phyloP scores from a whole-genome alignment of 192 early-diverging fungal species.

The Dissophora globulifera region DNA sequence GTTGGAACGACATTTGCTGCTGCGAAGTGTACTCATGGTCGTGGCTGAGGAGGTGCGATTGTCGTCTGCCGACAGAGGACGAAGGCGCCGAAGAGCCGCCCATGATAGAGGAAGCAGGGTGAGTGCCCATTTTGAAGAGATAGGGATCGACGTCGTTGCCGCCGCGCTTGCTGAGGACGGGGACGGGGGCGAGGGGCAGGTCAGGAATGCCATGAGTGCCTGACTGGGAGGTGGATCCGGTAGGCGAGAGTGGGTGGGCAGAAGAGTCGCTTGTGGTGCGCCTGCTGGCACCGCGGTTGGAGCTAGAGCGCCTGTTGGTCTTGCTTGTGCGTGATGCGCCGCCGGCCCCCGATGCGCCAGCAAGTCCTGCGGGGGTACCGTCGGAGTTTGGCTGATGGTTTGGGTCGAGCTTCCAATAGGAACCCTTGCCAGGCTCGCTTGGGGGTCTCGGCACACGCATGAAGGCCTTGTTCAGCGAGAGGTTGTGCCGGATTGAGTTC shows the following conservation, averaged over 20 bases:
- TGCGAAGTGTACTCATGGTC: conserved; percentile 41
- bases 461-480: conserved; percentile 87
- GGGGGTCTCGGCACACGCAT: conserved; percentile 77
- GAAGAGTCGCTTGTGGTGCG: conserved; percentile 34
- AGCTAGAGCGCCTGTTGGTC: conserved; percentile 21
- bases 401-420: conserved; percentile 74
- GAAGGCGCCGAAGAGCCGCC: conserved; percentile 6
- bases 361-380: conserved; percentile 1
- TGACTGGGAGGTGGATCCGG: conserved; percentile 4
- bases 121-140: conserved; percentile 42
- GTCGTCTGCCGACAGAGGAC: conserved; percentile 25
- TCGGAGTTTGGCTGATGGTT: conserved; percentile 32
- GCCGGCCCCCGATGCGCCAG: conserved; percentile 18
- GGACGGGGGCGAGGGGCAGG: conserved; percentile 25
- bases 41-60: conserved; percentile 45
- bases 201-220: conserved; percentile 18
- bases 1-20: conserved; percentile 11
- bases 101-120: conserved; percentile 18
- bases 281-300: conserved; percentile 8
- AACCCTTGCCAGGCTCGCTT: conserved; percentile 76
- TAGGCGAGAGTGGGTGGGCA: conserved; percentile 17
- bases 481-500: conserved; percentile 90
- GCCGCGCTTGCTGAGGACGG: conserved; percentile 17
- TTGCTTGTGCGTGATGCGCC: conserved; percentile 19
- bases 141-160: conserved; percentile 26